Percentiles rank a stretch among this genome's conserved stretches.
Conservation (phyloP, 2,329 filamentous ascomycete species). For the Xylariaceae sp. region DNA sequence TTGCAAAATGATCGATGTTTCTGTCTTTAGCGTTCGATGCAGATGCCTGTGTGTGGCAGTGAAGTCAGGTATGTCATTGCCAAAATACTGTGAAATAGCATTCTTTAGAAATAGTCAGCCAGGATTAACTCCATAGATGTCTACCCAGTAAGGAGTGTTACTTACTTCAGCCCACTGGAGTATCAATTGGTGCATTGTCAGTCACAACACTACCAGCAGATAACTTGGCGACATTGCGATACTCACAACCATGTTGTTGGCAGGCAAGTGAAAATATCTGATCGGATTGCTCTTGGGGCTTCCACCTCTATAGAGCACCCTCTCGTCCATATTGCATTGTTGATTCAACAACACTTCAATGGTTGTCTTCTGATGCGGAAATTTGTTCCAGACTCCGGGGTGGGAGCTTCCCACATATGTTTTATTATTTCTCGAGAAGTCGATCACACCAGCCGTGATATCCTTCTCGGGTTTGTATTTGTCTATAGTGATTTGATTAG, state of each 20-base stretch:
- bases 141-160: not conserved
- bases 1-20: conserved; percentile 26
- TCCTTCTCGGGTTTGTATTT: conserved; percentile 21
- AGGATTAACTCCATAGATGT: not conserved
- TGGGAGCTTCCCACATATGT: not conserved
- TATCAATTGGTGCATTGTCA: not conserved
- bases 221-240: conserved; percentile 1
- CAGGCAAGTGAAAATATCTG: conserved; percentile 31
- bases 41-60: conserved; percentile 7
- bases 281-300: not conserved
- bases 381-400: conserved; percentile 16
- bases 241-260: conserved; percentile 33
- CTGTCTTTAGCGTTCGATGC: conserved; percentile 6
- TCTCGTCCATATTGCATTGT: not conserved
- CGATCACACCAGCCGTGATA: conserved; percentile 20
- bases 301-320: conserved; percentile 2
- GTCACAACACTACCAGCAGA: not conserved
- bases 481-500: too few species aligned
- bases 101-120: conserved; percentile 15
- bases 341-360: conserved; percentile 11
- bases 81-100: conserved; percentile 30
- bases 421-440: conserved; percentile 7
- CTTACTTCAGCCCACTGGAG: conserved; percentile 28
- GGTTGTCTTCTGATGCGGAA: conserved; percentile 23
- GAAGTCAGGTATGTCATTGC: conserved; percentile 15